Evolutionary conservation across 352 stramenopile genomes (phyloP), one percentile per base, ranked within the genome.

Genomic region (Phytophthora melonis): DNA sequence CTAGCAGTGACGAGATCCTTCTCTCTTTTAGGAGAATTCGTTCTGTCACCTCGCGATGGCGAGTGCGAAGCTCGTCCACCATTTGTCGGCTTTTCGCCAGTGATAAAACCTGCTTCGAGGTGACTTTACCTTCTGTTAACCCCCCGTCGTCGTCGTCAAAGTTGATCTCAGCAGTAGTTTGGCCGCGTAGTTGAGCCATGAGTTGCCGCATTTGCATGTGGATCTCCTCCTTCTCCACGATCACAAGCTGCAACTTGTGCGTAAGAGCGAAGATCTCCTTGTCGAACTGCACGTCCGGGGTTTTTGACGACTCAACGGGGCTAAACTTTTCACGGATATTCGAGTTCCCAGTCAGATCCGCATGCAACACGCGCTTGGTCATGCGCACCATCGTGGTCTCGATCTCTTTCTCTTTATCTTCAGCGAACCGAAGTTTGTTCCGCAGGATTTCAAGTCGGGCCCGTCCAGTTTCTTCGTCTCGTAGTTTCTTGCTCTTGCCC

Each of bases 201-300:
- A 91, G 61, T 14, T 80, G 77, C 45, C 76, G 88, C 83, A 95
- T 90, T 64, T 93, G 86, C 34, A 89, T 81, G 41, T 90, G 76
- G 50, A 93, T 83, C 27, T 95, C 88, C 41, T 92, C 88, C 54
- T 93, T 93, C 59, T 93, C 80, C 32, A 92, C 83, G 21, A 92
- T 93, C 57, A 90, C 86, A 18, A 84, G 76, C 70, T 95, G 84
- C 1, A 95, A 65, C 50, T 91, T 92, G 63, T 93, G 81, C 0
- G 86, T 93, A 36, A 93, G 67, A 10, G 83, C 85, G 65, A 90
- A 93, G 23, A 95, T 93, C 45, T 95, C 88, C 55, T 92, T 92
- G 62, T 93, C 84, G 32, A 94, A 94, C 16, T 81, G 77, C 1
- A 72, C 66, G 43, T 77, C 68, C 13, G 53, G 58, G 6, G 13